These are phyloP conservation scores for Mortierella sp. DNA, from an alignment of 371 early-diverging fungal species.

Conservation along the genomic window DNA sequence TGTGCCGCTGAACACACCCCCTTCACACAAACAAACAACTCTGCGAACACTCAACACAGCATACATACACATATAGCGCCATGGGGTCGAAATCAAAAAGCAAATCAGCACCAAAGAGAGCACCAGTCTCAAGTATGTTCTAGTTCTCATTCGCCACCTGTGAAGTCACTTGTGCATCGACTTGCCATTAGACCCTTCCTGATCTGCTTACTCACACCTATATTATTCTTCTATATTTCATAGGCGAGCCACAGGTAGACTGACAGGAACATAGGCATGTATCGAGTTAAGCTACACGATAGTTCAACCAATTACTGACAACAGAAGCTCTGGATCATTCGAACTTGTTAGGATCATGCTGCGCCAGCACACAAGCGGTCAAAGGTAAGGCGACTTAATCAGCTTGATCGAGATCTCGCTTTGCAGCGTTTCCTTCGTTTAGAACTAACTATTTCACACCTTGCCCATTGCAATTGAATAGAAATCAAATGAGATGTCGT, in stretches of 20 bases:
- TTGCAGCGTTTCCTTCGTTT: neutral
- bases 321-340: neutral
- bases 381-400: slow-evolving; percentile 28
- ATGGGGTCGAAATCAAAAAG: slow-evolving; percentile 49
- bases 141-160: neutral
- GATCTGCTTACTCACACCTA: neutral
- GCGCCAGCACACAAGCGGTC: slow-evolving; percentile 34
- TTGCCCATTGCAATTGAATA: slow-evolving; percentile 5
- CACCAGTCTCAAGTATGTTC: slow-evolving; percentile 26
- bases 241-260: slow-evolving; percentile 41
- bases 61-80: slow-evolving; percentile 1
- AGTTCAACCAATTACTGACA: neutral
- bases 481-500: slow-evolving; percentile 28
- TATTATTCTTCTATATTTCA: neutral
- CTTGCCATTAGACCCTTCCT: neutral
- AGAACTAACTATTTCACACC: neutral
- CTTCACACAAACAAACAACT: slow-evolving; percentile 1
- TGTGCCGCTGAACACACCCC: neutral
- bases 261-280: neutral
- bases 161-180: neutral
- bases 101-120: slow-evolving; percentile 31
- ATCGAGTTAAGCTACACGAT: neutral
- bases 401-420: neutral
- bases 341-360: slow-evolving; percentile 27
- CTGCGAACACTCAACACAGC: neutral